These are phyloP conservation scores for Heterobasidion annosum DNA, from an alignment of 1,284 basidiomycete species.

Conservation along the genomic window DNA sequence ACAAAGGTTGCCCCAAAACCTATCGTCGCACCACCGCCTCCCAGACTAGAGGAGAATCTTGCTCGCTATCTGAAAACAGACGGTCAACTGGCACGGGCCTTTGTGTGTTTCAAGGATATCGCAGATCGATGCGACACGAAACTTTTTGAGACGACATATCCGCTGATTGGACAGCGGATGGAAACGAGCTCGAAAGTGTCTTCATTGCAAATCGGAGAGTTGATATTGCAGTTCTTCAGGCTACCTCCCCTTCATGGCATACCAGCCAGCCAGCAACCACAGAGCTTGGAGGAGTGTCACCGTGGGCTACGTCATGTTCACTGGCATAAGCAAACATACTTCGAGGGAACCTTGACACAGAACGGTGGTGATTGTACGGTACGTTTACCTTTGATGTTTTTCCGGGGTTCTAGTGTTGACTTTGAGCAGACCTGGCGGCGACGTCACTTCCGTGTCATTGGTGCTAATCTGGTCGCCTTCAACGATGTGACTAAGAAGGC, in stretches of 20 bases:
- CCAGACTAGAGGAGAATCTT: constrained; percentile 55
- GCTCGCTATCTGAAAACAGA: constrained; percentile 78
- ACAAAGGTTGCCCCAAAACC: constrained; percentile 29
- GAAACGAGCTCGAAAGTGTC: constrained; percentile 48
- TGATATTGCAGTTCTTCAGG: constrained; percentile 83
- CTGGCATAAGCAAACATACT: constrained; percentile 90
- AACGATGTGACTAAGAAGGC: constrained; percentile 92
- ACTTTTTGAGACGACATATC: constrained; percentile 77
- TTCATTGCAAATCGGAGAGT: constrained; percentile 65
- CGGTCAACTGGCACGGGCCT: constrained; percentile 72
- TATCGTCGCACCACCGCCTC: constrained; percentile 26
- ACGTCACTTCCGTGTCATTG: constrained; percentile 80
- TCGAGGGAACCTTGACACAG: constrained; percentile 91
- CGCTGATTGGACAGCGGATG: constrained; percentile 69
- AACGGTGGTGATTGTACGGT: constrained; percentile 91
- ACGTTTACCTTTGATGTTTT: constrained; percentile 23
- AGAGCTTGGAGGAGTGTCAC: constrained; percentile 87
- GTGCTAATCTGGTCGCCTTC: constrained; percentile 83
- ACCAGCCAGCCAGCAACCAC: constrained; percentile 71
- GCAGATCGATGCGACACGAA: constrained; percentile 73
- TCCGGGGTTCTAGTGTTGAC: not conserved
- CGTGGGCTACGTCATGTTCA: constrained; percentile 82
- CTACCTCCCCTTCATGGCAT: constrained; percentile 83
- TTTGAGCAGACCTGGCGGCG: constrained; percentile 72
- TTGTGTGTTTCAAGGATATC: constrained; percentile 82